Base-by-base conservation (phyloP, 1,284 basidiomycete species). In the Papiliotrema laurentii region DNA sequence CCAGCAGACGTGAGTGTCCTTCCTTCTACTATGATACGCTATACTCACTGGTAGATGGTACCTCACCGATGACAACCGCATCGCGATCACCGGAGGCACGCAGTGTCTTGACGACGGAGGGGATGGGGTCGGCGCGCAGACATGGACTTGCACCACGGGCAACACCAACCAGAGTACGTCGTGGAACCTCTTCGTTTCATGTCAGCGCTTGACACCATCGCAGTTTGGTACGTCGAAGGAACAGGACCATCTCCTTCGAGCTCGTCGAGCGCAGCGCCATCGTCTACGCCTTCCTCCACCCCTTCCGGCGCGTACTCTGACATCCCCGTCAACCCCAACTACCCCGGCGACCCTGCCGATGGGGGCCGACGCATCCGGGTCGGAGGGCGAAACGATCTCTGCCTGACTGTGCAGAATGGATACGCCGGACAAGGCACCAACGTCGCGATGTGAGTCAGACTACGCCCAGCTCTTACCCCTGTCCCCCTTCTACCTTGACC, bases 81-180 rank as follows among this genome's bases (percentile, higher is more conserved):
- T 58, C 39, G 53, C 53, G 35, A 55, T 55, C 35, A 54, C 49
- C 4, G 54, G 52, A 21, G 46, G 47, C 11, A 41, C 42, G 19
- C 57, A 54, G 34, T 59, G 57, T 35, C 41, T 59, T 13, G 57
- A 59, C 42, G 38, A 49, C 26, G 45, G 49, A n/a, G 30, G 31
- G 33, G 50, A 44, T 21, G 53, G 51, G 26, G 37, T 45, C 16
- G 34, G 34, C 14, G 14, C 34, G 7, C 56, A 59, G 47, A 59
- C 56, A 5, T 59, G 51, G 31, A 48, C 56, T 26, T 59, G 56
- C 43, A 53, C 51, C 19, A 35, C 48, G n/a, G 42, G 40, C 19
- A 54, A 59, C 49, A 53, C 45, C 45, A 59, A 59, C 39, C 56
- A 59, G 34, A 28, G 51, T 53, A 36, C 31, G 51, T 47, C 14